Base-by-base conservation (phyloP, 2,329 filamentous ascomycete genomes). In the Metarhizium robertsii region DNA sequence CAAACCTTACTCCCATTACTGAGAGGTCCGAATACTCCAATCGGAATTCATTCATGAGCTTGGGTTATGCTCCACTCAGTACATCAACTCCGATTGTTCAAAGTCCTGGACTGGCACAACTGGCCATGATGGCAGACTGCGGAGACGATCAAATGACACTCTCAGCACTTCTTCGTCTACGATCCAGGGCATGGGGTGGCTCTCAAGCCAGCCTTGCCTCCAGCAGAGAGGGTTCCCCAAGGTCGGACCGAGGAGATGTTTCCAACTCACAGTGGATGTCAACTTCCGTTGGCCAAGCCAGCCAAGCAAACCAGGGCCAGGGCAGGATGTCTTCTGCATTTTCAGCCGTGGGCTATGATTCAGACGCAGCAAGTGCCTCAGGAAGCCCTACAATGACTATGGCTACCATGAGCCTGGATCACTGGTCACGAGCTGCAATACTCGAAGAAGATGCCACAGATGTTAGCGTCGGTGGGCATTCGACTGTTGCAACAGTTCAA, bases 1-100 rank as follows among this genome's bases (percentile, higher is more conserved):
- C 94, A 1, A 96, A 94, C 64, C 75, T 99, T 50, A 97, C 94
- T 1, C 94, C 94, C 6, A 97, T 99, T 63, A 97, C 92, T 0
- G 94, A 97, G 69, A 83, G 92, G 13, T 95, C 90, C 57, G 94
- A 99, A 71, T 96, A 95, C 75, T 96, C 90, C 46, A 96, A 95
- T 57, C 84, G 94, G 48, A 97, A 96, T 67, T 95, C 89, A 1
- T 83, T 95, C 57, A 88, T 95, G 74, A 90, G 87, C 57, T 74
- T 92, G 58, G 73, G 71, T 32, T 70, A 74, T 57, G 67, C 70
- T 11, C 62, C 67, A 3, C 64, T 70, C 34, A 65, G 65, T 13
- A 81, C 76, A 56, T 67, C 66, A 10, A 81, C 74, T 45, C 70
- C 71, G 1, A 58, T 58, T 2, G 64, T 90, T 2, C 77, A 84